Base-by-base conservation (phyloP, 257 asterid genomes). In the Rubia yunnanensis region DNA sequence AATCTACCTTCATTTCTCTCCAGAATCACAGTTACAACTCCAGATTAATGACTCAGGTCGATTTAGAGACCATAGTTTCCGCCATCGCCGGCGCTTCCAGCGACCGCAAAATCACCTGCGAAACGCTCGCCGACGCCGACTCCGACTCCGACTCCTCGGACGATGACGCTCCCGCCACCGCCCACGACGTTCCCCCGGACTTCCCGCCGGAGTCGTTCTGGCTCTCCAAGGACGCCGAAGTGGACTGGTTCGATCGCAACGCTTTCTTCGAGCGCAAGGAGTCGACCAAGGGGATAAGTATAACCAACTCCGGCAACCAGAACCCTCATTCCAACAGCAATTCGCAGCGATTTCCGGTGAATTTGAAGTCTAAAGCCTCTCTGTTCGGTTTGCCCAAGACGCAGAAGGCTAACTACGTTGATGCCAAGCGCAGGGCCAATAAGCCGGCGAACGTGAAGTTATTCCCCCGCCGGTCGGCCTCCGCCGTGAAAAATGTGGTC, bases 151-250 rank as follows among this genome's bases (percentile, higher is more conserved):
- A 46, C 24, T 44, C 70, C 7, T 14, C 71, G 14, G 72, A 78
- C n/a, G n/a, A n/a, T n/a, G n/a, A 59, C 5, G 64, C 64, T 10
- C 38, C 64, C 52, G 78, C 46, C 23, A 41, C 39, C 10, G 64
- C 60, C 7, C 52, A 54, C 57, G 78, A 50, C 20, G 48, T 38
- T 7, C 79, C 76, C 32, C 77, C 85, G 5, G 92, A 86, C 61
- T 70, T 76, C 1, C 98, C 98, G 5, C 96, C 98, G 52, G 95
- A 82, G 60, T 92, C 98, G 0, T 92, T 88, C 80, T 88, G 95
- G 92, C 79, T 92, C 0, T 89, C 98, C 0, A 89, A 81, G 48
- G 98, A 92, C 46, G 95, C 95, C 0, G 98, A 86, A 63, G 81
- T 80, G 65, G 98, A 91, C 15, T 91, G 98, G 98, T 83, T 88